These are phyloP conservation scores for Tagetes patula DNA, from an alignment of 129 eudicot genomes.

Conservation along the genomic window DNA sequence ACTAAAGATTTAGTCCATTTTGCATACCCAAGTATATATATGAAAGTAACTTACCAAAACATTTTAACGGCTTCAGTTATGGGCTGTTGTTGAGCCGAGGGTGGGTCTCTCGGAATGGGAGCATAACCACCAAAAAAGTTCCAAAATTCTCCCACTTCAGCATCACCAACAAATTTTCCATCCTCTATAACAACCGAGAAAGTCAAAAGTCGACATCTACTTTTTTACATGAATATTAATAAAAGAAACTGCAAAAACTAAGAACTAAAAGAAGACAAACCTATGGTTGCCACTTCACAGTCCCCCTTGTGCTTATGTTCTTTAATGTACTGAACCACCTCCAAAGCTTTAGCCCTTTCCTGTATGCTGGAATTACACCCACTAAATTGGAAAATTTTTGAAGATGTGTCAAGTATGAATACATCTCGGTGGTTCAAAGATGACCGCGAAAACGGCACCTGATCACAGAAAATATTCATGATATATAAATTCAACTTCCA, in stretches of 20 bases:
- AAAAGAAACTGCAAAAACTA: not conserved
- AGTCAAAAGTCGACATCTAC: not conserved
- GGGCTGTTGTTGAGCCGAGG: conserved; percentile 36
- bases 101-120: conserved; percentile 63
- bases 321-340: conserved; percentile 71
- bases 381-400: conserved; percentile 60
- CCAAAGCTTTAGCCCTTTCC: conserved; percentile 83
- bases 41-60: conserved; percentile 50
- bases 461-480: conserved; percentile 23
- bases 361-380: conserved; percentile 73
- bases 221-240: not conserved
- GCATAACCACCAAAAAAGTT: conserved; percentile 84
- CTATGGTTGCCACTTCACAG: conserved; percentile 70
- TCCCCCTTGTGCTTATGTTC: conserved; percentile 64
- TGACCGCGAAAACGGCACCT: conserved; percentile 72
- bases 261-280: conserved; percentile 31
- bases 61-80: conserved; percentile 40
- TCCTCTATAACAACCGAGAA: conserved; percentile 50
- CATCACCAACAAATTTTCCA: conserved; percentile 78
- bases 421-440: conserved; percentile 81
- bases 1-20: not conserved
- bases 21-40: not conserved
- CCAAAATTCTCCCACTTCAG: conserved; percentile 84
- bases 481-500: conserved; percentile 6
- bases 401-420: conserved; percentile 68